Conservation (phyloP, 2,329 filamentous ascomycete species). For the Juglanconis juglandina region DNA sequence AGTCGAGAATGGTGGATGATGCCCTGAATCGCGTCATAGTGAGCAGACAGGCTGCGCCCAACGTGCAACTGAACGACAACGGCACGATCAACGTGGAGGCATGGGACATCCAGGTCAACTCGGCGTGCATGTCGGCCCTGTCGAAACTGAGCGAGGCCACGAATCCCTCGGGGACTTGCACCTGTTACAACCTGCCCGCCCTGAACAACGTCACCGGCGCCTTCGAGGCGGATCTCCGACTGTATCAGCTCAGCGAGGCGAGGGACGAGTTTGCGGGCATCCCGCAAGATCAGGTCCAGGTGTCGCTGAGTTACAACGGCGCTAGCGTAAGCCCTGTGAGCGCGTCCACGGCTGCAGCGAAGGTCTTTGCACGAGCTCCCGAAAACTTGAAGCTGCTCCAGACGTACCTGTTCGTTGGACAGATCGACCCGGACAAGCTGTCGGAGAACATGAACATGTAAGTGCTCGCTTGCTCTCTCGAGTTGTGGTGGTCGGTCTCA, state of each 20-base stretch:
- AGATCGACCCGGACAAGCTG: conserved; percentile 60
- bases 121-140: conserved; percentile 59
- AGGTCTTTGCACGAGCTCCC: conserved; percentile 22
- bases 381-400: conserved; percentile 47
- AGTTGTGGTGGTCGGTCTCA: too few species aligned
- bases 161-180: conserved; percentile 73
- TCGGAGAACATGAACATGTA: conserved; percentile 57
- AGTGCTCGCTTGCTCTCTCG: conserved; percentile 26
- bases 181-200: conserved; percentile 78
- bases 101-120: conserved; percentile 54
- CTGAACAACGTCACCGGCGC: conserved; percentile 64
- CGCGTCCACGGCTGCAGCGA: conserved; percentile 20
- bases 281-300: conserved; percentile 48
- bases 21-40: conserved; percentile 20
- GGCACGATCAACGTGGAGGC: conserved; percentile 50
- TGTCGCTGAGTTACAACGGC: conserved; percentile 52
- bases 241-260: conserved; percentile 66
- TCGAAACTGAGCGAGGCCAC: conserved; percentile 52
- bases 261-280: conserved; percentile 52
- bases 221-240: conserved; percentile 73
- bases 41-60: conserved; percentile 22
- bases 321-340: conserved; percentile 48
- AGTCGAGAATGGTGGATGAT: conserved; percentile 28
- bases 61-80: conserved; percentile 36
- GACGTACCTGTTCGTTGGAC: conserved; percentile 65